Evolutionary conservation across 805 yeast genomes (phyloP), one percentile per base, ranked within the genome.

Genomic region (Lachancea lanzarotensis): DNA sequence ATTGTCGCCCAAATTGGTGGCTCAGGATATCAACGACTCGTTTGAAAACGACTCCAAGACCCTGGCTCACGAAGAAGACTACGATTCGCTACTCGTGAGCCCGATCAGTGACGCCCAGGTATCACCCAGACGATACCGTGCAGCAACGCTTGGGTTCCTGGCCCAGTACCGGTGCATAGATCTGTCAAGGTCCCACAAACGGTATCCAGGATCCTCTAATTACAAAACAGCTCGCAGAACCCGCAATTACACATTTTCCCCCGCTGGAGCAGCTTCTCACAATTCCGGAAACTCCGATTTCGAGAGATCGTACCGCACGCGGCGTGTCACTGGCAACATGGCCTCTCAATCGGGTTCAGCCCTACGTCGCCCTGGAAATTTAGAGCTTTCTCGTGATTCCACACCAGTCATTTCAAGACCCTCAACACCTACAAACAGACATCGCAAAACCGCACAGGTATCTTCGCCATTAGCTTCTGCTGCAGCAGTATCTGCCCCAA

Each of bases 401-500:
- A 25, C 36, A 17, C 39, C 39, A 6, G 35, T 32, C 19, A 32
- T 37, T 25, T 34, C 47, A 19, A 54, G 57, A 37, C 53, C 58
- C 15, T 38, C 46, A 38, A 57, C 66, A 25, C 59, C 69, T 27
- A 50, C 51, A 11, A 43, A 52, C 26, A 53, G 52, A 37, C 47
- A 40, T 26, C 54, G 49, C 35, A 54, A 48, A 34, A 42, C 54
- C 10, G 2, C 65, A 57, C 63, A 76, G 54, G 54, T 61, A 48
- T 45, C 52, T 37, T 41, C 57, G 52, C 66, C 63, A 46, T 45
- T 60, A 36, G 62, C 65, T 10, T 61, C 65, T 3, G 52, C 59
- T 8, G 55, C 62, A 43, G 67, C 62, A 15, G 51, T 59, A 9
- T 54, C 57, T 6, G 65, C 70, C 9, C 69, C 75, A n/a, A 73